Base-by-base conservation (phyloP, 2,329 filamentous ascomycete genomes). In the Ophiocordyceps camponoti-saundersi region DNA sequence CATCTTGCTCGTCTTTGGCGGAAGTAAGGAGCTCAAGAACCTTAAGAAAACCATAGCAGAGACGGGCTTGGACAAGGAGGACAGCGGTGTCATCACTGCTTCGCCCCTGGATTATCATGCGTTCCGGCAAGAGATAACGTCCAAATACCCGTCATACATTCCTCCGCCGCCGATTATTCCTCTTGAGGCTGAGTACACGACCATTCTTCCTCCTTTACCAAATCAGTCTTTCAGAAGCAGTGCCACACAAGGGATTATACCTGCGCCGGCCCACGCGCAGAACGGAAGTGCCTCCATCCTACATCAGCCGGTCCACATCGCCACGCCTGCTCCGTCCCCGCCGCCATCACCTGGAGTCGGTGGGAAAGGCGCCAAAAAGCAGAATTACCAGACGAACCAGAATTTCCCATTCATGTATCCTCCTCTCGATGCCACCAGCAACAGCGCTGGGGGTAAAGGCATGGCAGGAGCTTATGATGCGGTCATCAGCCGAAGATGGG, bases 341-440 rank as follows among this genome's bases (percentile, higher is more conserved):
- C 92, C 92, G 0, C 92, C 92, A 1, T 95, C 90, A 1, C 92
- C 92, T 0, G 74, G 70, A 11, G 82, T 82, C 32, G 89, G 88
- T 23, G 88, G 88, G 0, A 98, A 96, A 62, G 86, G 85, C 46
- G 89, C 84, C 1, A 98, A 98, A 70, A 98, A 98, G 60, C 92
- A 98, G 58, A 98, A 96, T 55, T 98, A 98, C 57, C 92, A 98
- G 62, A 98, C 92, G 0, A 98, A 98, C 58, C 92, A 98, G 56
- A 92, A 95, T 59, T 96, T 98, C 53, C 92, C 92, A 0, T 96
- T 98, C 59, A 80, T 98, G 67, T 98, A 98, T 55, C 92, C 92
- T 2, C 92, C 92, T 1, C 69, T 95, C 18, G 90, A 95, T 62
- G 82, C 81, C 51, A 82, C 79, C 22, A 95, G 88, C 64, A 95